Evolutionary conservation across 495 filamentous ascomycete species (phyloP), one percentile per base, ranked within the genome.

Genomic region (Trichoderma parareesei): DNA sequence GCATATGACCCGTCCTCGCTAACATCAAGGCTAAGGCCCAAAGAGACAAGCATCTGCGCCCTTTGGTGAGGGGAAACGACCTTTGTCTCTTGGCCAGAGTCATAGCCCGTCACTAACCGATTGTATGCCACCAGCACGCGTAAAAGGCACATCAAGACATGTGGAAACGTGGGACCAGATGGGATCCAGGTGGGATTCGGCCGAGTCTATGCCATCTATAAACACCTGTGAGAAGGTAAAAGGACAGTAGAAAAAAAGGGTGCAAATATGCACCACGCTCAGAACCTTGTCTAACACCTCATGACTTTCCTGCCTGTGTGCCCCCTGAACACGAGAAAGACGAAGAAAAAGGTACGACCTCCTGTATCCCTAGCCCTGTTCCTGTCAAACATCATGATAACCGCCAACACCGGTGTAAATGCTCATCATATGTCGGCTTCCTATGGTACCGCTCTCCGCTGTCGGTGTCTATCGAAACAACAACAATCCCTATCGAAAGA

Each of bases 391-490:
- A 41, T 37, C 27, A 14, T 57, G 27, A 37, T 37, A 33, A 35
- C 53, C 53, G 27, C 53, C 27, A 57, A 57, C 53, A 57, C 53
- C 53, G 3, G 53, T 37, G 53, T 57, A 57, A 57, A 57, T 57
- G 53, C 53, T 57, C 53, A 57, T 57, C 53, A 57, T 57, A 57
- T 57, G 53, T 27, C 53, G 53, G 27, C 53, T 57, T 11, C 27
- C 53, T 35, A 57, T 57, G 18, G 37, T 57, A 57, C 53, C 53
- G 40, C 40, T 11, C 11, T 37, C 27, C 53, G n/a, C 10, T 33
- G 18, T 18, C 10, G 53, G 27, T 9, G 20, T 57, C 53, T 57
- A 57, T 57, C 53, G 37, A 57, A 35, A 18, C 20, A 57, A 35
- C 16, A 5, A 5, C 20, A 3, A 11, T 37, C 53, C 27, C 53